A percentile compares a stretch with the other conserved stretches of the same genome.
Conservation (phyloP, 2,329 filamentous ascomycete genomes). For the Ophioceras dolichostomum region DNA sequence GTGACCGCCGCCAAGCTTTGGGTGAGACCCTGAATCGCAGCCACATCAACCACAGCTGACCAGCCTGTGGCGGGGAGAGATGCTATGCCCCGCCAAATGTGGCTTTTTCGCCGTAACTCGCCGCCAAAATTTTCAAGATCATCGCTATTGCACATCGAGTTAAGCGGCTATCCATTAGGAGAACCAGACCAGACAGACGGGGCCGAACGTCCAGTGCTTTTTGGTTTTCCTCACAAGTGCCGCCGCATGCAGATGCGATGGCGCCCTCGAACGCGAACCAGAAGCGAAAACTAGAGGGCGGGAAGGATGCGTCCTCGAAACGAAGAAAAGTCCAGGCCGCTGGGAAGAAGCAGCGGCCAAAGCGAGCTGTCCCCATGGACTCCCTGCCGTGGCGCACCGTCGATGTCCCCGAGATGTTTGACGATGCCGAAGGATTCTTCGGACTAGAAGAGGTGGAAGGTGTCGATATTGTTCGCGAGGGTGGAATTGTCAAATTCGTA, state of each 20-base stretch:
- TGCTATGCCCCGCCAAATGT: constrained; percentile 6
- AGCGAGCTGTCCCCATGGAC: constrained; percentile 29
- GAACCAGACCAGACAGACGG: too few species aligned
- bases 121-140: constrained; percentile 5
- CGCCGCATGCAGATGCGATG: neutral
- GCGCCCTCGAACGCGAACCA: constrained; percentile 8
- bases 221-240: too few species aligned
- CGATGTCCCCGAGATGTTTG: constrained; percentile 62
- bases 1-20: too few species aligned
- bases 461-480: constrained; percentile 68
- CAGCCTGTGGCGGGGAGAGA: too few species aligned
- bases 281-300: constrained; percentile 13
- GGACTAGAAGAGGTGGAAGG: constrained; percentile 86
- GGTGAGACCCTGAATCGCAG: too few species aligned
- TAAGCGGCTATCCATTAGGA: too few species aligned
- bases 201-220: too few species aligned
- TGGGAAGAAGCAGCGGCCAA: constrained; percentile 16
- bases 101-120: neutral
- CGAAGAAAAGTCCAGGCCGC: constrained; percentile 12
- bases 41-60: too few species aligned
- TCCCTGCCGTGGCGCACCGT: constrained; percentile 44
- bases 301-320: constrained; percentile 9
- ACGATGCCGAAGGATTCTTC: constrained; percentile 89
- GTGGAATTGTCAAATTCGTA: constrained; percentile 45
- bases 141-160: too few species aligned